phyloP scores from a whole-genome alignment of 2,329 filamentous ascomycete species.

The Lecanosticta acicola region DNA sequence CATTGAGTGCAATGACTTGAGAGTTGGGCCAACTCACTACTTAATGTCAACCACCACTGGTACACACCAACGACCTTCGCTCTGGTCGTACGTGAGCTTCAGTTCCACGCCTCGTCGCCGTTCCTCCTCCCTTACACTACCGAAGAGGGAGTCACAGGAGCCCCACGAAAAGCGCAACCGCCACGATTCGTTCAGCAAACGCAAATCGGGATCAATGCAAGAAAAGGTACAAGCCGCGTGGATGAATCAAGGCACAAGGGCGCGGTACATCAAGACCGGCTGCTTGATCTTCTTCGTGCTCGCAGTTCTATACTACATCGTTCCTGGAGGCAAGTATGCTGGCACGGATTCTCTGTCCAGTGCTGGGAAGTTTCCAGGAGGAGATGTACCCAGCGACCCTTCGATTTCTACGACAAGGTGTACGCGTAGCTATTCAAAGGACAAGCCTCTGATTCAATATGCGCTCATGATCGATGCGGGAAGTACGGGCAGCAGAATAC shows the following conservation, averaged over 20 bases:
- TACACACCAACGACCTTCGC: constrained; percentile 20
- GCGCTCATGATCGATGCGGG: constrained; percentile 98
- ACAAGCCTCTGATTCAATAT: constrained; percentile 94
- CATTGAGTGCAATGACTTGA: background rate
- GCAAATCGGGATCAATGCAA: constrained; percentile 31
- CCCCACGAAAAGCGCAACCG: constrained; percentile 45
- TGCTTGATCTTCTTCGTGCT: constrained; percentile 55
- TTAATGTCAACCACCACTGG: constrained; percentile 15
- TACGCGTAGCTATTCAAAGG: constrained; percentile 73
- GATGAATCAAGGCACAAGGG: constrained; percentile 59
- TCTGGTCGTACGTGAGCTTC: constrained; percentile 52
- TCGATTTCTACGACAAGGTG: constrained; percentile 68
- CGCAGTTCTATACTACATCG: constrained; percentile 53
- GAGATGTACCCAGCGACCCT: constrained; percentile 47
- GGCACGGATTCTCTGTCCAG: constrained; percentile 8
- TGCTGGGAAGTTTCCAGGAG: constrained; percentile 28
- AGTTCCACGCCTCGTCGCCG: constrained; percentile 44
- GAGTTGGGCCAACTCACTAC: background rate
- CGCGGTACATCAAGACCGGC: constrained; percentile 57
- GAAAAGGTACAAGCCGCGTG: constrained; percentile 40
- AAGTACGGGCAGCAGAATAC: constrained; percentile 94
- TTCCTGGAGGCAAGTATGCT: constrained; percentile 28
- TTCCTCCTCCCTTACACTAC: constrained; percentile 48
- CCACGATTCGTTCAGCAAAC: constrained; percentile 27
- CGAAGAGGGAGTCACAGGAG: constrained; percentile 37